A percentile compares a stretch with the other conserved stretches of the same genome.
Evolutionary conservation across 2,329 filamentous ascomycete genomes (phyloP).

Genomic region (Hymenoscyphus albidus): DNA sequence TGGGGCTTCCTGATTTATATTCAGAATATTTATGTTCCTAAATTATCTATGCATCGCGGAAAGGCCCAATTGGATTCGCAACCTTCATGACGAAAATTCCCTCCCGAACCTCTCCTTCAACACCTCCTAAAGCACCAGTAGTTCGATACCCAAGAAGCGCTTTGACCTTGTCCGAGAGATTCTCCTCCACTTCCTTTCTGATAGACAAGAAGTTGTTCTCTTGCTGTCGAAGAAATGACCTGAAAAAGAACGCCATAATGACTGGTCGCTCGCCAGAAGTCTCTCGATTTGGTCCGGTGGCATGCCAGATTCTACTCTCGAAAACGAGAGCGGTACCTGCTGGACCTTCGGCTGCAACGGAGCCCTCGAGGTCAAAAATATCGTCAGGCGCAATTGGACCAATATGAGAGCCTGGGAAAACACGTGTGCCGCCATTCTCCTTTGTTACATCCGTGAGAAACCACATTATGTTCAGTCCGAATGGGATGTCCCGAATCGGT

Average conservation of each 20-base stretch:
- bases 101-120: not conserved
- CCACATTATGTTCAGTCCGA: constrained; percentile 2
- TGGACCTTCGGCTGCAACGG: constrained; percentile 3
- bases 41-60: not conserved
- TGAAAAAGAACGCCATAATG: constrained; percentile 4
- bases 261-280: constrained; percentile 3
- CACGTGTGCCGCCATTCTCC: not conserved
- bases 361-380: not conserved
- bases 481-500: not conserved
- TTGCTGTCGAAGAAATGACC: constrained; percentile 1
- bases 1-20: too few relatives aligned
- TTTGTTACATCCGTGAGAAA: not conserved
- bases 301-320: constrained; percentile 1
- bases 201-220: constrained; percentile 3
- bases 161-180: not conserved
- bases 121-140: not conserved
- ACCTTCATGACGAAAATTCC: constrained; percentile 1
- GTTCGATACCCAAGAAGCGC: constrained; percentile 2
- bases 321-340: constrained; percentile 2
- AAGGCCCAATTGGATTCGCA: not conserved
- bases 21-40: too few relatives aligned
- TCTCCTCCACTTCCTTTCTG: constrained; percentile 3
- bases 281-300: constrained; percentile 2
- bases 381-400: constrained; percentile 1
- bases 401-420: constrained; percentile 2